Evolutionary conservation across 192 early-diverging fungal genomes (phyloP).

Genomic region (Cetraspora pellucida): DNA sequence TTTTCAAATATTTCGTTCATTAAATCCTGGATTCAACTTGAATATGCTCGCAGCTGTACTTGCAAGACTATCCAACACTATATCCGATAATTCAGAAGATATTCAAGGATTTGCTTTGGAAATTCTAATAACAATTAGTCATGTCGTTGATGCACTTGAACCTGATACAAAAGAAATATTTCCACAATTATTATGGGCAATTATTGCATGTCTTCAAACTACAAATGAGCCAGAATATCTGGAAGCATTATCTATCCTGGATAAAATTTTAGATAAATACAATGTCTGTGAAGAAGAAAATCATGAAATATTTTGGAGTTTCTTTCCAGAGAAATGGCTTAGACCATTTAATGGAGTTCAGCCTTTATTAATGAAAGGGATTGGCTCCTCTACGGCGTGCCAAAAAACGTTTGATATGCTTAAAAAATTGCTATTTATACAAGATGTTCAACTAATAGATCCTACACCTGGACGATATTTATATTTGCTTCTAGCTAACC

Average conservation of each 20-base stretch:
- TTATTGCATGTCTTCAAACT: constrained; percentile 69
- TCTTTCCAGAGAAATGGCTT: constrained; percentile 74
- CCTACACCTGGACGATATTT: constrained; percentile 55
- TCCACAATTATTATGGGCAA: constrained; percentile 84
- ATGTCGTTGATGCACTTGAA: constrained; percentile 63
- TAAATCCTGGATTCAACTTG: constrained; percentile 72
- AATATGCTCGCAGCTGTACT: constrained; percentile 79
- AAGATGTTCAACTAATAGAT: constrained; percentile 66
- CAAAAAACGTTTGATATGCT: constrained; percentile 59
- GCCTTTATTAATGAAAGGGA: constrained; percentile 70
- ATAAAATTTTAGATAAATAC: constrained; percentile 61
- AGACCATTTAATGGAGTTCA: constrained; percentile 76
- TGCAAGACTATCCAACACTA: constrained; percentile 71
- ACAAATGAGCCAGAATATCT: constrained; percentile 78
- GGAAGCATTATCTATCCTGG: constrained; percentile 69
- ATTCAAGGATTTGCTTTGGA: constrained; percentile 83
- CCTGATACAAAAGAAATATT: constrained; percentile 59
- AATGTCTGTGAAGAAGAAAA: constrained; percentile 54
- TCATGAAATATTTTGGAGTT: constrained; percentile 55
- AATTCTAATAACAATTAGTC: constrained; percentile 67
- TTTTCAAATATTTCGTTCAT: constrained; percentile 76
- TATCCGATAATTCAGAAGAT: constrained; percentile 73
- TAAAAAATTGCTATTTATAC: constrained; percentile 56
- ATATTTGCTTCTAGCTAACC: constrained; percentile 66
- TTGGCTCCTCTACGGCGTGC: constrained; percentile 61